These are phyloP conservation scores for Fusarium sp. DNA, from an alignment of 2,329 filamentous ascomycete species.

Conservation along the genomic window DNA sequence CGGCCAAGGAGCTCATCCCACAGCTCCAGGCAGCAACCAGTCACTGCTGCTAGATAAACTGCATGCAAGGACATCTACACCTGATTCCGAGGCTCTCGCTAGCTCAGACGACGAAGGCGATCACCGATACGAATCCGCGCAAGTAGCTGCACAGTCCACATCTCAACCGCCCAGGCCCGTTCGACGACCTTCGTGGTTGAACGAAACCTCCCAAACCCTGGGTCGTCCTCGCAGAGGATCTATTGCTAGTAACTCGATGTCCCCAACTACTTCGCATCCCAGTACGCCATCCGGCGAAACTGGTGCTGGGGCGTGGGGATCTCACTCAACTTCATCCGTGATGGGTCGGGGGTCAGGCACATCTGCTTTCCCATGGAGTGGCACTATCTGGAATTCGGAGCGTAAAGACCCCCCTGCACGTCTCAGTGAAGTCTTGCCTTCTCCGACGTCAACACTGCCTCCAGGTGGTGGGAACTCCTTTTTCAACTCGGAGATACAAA, in stretches of 20 bases:
- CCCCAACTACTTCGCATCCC: conserved; percentile 83
- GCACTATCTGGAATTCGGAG: conserved; percentile 84
- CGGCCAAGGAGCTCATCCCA: conserved; percentile 60
- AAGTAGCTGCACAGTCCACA: conserved; percentile 52
- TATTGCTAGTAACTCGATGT: conserved; percentile 80
- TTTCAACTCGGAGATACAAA: conserved; percentile 64
- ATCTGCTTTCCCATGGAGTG: conserved; percentile 76
- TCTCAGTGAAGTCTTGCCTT: conserved; percentile 79
- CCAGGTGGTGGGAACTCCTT: conserved; percentile 62
- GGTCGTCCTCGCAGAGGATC: conserved; percentile 79
- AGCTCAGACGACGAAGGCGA: conserved; percentile 95
- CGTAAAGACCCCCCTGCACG: conserved; percentile 82
- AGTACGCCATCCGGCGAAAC: conserved; percentile 79
- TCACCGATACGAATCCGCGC: conserved; percentile 66
- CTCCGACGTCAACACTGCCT: conserved; percentile 73
- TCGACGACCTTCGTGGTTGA: conserved; percentile 85
- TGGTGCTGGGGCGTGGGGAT: conserved; percentile 65
- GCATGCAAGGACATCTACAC: conserved; percentile 84
- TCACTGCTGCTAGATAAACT: conserved; percentile 79
- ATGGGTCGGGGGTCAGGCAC: conserved; percentile 63
- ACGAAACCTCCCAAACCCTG: conserved; percentile 77
- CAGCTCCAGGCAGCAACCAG: conserved; percentile 68
- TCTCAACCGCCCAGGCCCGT: conserved; percentile 70
- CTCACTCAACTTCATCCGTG: conserved; percentile 62
- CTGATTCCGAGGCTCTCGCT: conserved; percentile 91